Percentiles rank a stretch among this genome's conserved stretches.
Conservation (phyloP, 2,329 filamentous ascomycete species). For the Aspergillus carbonarius region DNA sequence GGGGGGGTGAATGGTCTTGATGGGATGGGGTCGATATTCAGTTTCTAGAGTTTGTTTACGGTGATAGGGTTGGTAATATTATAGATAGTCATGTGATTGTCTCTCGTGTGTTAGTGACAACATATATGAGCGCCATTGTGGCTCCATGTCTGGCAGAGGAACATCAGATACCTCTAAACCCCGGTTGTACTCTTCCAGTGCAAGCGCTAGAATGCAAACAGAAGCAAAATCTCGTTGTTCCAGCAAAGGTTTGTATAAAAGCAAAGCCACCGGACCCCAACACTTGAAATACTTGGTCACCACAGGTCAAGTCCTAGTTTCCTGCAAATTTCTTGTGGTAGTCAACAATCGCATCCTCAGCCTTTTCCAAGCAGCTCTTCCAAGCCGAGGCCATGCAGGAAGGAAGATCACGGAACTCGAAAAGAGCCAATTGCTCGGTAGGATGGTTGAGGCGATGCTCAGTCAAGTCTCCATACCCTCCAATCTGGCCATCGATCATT, state of each 20-base stretch:
- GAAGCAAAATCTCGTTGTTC: background rate
- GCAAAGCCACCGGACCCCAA: background rate
- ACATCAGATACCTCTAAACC: too few relatives aligned
- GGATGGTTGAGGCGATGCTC: background rate
- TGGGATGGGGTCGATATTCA: too few relatives aligned
- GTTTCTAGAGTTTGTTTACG: too few relatives aligned
- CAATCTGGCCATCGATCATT: background rate
- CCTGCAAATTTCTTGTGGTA: background rate
- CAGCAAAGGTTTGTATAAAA: background rate
- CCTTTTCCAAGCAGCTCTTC: background rate
- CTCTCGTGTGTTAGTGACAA: too few relatives aligned
- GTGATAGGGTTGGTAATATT: too few relatives aligned
- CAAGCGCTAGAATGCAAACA: too few relatives aligned
- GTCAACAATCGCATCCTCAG: background rate
- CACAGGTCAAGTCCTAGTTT: background rate
- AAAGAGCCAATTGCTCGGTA: background rate
- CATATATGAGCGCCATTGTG: too few relatives aligned
- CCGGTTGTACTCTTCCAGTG: too few relatives aligned
- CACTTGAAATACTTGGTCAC: background rate
- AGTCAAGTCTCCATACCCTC: background rate
- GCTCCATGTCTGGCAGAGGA: too few relatives aligned
- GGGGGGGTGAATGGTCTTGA: too few relatives aligned
- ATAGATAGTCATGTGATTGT: too few relatives aligned
- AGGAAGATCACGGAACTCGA: background rate
- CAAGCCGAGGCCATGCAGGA: background rate